Evolutionary conservation across 495 filamentous ascomycete genomes (phyloP), one percentile per base, ranked within the genome.

Genomic region (Astrocystis sublimbata): DNA sequence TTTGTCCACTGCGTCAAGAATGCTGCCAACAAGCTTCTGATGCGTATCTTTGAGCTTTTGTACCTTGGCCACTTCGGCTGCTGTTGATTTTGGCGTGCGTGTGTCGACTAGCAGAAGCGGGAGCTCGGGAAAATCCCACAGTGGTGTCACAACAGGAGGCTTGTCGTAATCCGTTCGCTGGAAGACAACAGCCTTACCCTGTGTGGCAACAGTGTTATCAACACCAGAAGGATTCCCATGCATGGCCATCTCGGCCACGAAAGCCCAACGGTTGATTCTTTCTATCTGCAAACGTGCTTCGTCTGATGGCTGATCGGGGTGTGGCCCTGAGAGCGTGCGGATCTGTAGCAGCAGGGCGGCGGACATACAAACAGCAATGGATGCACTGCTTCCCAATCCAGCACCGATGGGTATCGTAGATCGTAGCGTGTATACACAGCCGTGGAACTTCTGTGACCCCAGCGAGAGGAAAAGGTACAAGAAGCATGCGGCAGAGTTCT

Each of bases 201-300:
- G 86, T 10, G 92, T 89, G 42, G 93, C 79, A 51, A 98, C 93
- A n/a, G 94, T 98, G 74, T 98, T 98, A 78, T 98, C 94, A 53
- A 98, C 91, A 0, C 94, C 94, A 8, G 91, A 96, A 4, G 94
- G 93, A 71, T 96, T 96, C 26, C 93, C 93, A 74, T 98, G 94
- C 43, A 97, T 97, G 68, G 91, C 93, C 83, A 97, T 88, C 76
- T 98, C 94, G 26, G 90, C 92, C 1, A 98, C 94, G 71, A 96
- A 97, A 0, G 94, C 93, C 94, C 94, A 98, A 54, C 89, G 86
- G 71, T 98, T 98, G 69, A 98, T 96, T 58, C 93, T 87, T 76
- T 98, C 92, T 21, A 97, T 80, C 70, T 98, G 93, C 38, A 89
- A 71, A 36, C 88, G 87, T 38, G 89, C 89, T 78, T 97, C 94